Conservation (phyloP, 192 early-diverging fungal species). For the Gamsiella multidivaricata region DNA sequence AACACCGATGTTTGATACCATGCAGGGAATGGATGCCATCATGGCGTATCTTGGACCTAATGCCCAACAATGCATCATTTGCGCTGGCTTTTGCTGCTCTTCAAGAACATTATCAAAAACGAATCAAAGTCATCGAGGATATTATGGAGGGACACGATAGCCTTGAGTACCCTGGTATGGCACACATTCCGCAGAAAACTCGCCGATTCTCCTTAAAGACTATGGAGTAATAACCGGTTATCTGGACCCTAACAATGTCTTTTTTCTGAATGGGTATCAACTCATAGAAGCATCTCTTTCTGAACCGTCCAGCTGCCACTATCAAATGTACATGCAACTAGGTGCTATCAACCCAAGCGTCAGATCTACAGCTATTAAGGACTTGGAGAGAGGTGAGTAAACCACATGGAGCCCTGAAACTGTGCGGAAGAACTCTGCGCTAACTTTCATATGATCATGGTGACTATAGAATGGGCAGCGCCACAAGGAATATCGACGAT, state of each 20-base stretch:
- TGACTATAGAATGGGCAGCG: conserved; percentile 55
- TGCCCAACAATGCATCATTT: conserved; percentile 56
- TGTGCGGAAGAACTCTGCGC: too few relatives aligned
- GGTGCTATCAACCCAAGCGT: conserved; percentile 54
- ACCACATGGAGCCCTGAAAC: too few relatives aligned
- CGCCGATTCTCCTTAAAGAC: too few relatives aligned
- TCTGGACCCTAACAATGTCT: too few relatives aligned
- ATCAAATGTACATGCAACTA: conserved; percentile 62
- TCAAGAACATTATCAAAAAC: conserved; percentile 49
- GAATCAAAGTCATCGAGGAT: conserved; percentile 52
- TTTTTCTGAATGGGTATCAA: conserved; percentile 6
- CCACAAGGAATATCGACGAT: conserved; percentile 63
- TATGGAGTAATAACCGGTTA: too few relatives aligned
- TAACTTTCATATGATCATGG: not conserved
- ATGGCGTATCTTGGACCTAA: conserved; percentile 57
- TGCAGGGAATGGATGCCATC: conserved; percentile 38
- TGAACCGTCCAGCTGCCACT: conserved; percentile 43
- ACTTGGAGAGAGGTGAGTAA: conserved; percentile 59
- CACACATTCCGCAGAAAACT: not conserved
- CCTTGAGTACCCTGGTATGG: conserved; percentile 46
- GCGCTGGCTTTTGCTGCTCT: conserved; percentile 35
- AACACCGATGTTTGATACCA: not conserved
- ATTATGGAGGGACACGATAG: conserved; percentile 26
- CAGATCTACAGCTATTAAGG: conserved; percentile 49
- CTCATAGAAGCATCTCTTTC: conserved; percentile 32